Base-by-base conservation (phyloP, 306 rosid genomes). In the Abrus pulchellus region DNA sequence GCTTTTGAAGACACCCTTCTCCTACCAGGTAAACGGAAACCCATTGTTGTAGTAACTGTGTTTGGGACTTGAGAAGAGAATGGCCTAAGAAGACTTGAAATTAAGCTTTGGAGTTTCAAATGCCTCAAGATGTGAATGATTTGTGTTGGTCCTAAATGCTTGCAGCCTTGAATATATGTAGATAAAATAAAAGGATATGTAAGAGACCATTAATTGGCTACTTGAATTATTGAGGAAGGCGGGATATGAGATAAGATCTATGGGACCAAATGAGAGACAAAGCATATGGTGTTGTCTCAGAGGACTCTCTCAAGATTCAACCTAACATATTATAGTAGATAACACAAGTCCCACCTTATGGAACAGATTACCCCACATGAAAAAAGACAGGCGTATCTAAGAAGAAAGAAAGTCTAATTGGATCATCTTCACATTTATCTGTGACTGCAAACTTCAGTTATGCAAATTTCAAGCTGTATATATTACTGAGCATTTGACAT, bases 241-340 rank as follows among this genome's bases (percentile, higher is more conserved):
- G 45, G 40, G 27, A 32, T 50, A 12, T 27, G 28, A 62, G 28
- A 12, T 60, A 20, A 13, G 34, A 32, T 12, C 3, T 36, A 62
- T 36, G 32, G 63, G 1, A 49, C 56, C 28, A 10, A 38, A 8
- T 52, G 50, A 44, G 47, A 55, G 38, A 32, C 36, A 47, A 69
- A 43, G 67, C 89, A 88, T 88, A 71, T 77, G 86, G 68, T 53
- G 69, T 66, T 83, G 86, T 83, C 78, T 71, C 43, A 34, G 76
- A 85, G 85, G 72, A 53, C 52, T 64, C 64, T 84, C 3, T 7
- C 8, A 10, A 30, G 49, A 44, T 20, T 20, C 20, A 69, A 9
- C 10, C 4, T 0, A 44, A 56, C 12, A 48, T 47, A 7, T 55
- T 72, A 43, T 55, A 30, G 41, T 48, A 30, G 44, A 40, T 8